phyloP scores from a whole-genome alignment of 2,329 filamentous ascomycete species.

The Exophiala spinifera region DNA sequence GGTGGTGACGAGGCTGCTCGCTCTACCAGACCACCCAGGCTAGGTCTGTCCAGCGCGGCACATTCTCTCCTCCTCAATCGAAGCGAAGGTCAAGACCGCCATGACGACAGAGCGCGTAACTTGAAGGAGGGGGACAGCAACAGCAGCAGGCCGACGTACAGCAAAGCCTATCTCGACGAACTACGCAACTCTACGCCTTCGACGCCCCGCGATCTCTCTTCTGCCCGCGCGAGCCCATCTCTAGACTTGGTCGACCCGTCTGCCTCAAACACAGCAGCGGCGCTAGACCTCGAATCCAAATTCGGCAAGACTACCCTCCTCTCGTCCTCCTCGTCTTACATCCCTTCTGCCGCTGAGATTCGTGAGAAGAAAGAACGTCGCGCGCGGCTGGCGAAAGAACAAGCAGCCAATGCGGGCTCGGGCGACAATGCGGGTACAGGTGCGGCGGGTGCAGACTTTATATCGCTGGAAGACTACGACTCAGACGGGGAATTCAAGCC shows the following conservation, averaged over 20 bases:
- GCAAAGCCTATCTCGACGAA: slow-evolving; percentile 79
- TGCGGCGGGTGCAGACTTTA: slow-evolving; percentile 41
- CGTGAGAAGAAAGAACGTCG: slow-evolving; percentile 86
- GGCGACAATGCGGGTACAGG: slow-evolving; percentile 17
- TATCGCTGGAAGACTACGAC: slow-evolving; percentile 37
- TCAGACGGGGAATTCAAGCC: slow-evolving; percentile 29
- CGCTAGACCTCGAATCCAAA: slow-evolving; percentile 47
- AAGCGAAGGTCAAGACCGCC: slow-evolving; percentile 8
- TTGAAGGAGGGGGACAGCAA: too few species aligned
- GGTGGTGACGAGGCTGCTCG: neutral
- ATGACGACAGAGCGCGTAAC: slow-evolving; percentile 5
- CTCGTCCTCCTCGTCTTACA: slow-evolving; percentile 42
- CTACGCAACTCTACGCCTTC: slow-evolving; percentile 81
- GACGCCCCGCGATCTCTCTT: slow-evolving; percentile 64
- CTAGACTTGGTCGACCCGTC: slow-evolving; percentile 16
- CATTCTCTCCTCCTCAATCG: slow-evolving; percentile 3
- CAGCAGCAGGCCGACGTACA: slow-evolving; percentile 68
- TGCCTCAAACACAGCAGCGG: slow-evolving; percentile 45
- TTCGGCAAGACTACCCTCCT: slow-evolving; percentile 44
- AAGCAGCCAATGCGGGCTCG: slow-evolving; percentile 33
- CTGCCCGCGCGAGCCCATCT: slow-evolving; percentile 32
- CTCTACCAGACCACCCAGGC: slow-evolving; percentile 12
- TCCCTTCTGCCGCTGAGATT: slow-evolving; percentile 82
- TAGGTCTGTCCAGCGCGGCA: slow-evolving; percentile 17
- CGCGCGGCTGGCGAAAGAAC: slow-evolving; percentile 71